Conservation (phyloP, 1,139 yeast species). For the Sugiyamaella xylanicola region DNA sequence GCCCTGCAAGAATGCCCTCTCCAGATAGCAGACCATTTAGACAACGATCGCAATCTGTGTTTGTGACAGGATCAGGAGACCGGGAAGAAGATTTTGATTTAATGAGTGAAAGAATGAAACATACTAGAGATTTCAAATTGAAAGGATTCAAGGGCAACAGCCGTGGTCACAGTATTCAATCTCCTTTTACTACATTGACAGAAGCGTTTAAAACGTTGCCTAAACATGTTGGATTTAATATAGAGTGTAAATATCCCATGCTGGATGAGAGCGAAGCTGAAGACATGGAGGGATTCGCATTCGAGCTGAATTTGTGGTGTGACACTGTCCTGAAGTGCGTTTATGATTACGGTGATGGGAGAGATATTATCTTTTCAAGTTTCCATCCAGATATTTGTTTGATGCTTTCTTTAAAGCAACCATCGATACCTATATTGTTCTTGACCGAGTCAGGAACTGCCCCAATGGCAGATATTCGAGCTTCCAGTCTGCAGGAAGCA, state of each 20-base stretch:
- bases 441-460: slow-evolving; percentile 87
- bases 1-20: slow-evolving; percentile 22
- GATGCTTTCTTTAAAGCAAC: slow-evolving; percentile 85
- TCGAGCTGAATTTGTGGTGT: slow-evolving; percentile 84
- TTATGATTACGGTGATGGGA: slow-evolving; percentile 73
- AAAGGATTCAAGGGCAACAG: slow-evolving; percentile 91
- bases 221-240: slow-evolving; percentile 83
- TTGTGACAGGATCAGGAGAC: slow-evolving; percentile 29
- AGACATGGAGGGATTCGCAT: slow-evolving; percentile 81
- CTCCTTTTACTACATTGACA: slow-evolving; percentile 84
- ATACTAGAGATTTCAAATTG: slow-evolving; percentile 82
- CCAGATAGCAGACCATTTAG: slow-evolving; percentile 26
- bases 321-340: slow-evolving; percentile 76
- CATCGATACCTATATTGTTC: slow-evolving; percentile 78
- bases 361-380: slow-evolving; percentile 88
- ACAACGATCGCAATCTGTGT: slow-evolving; percentile 36
- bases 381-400: slow-evolving; percentile 95
- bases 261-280: slow-evolving; percentile 88
- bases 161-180: slow-evolving; percentile 87
- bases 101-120: slow-evolving; percentile 69
- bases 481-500: slow-evolving; percentile 86
- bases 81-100: slow-evolving; percentile 36
- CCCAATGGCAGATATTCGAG: slow-evolving; percentile 84
- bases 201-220: slow-evolving; percentile 85
- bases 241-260: slow-evolving; percentile 96